Evolutionary conservation across 495 filamentous ascomycete genomes (phyloP), one percentile per base, ranked within the genome.

Genomic region (Penicillium canariense): DNA sequence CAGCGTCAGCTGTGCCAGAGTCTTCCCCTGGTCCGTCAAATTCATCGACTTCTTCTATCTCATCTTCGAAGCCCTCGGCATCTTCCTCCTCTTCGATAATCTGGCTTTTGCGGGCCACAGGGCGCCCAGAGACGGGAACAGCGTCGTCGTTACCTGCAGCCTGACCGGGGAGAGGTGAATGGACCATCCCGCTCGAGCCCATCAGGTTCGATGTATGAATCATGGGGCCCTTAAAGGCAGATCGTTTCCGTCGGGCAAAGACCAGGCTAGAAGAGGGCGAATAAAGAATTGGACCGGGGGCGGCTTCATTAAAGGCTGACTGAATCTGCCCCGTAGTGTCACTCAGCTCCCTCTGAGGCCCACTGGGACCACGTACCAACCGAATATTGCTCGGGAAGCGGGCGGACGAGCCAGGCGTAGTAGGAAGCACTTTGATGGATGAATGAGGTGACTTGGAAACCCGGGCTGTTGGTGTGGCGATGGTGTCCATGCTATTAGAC

Each of bases 11-110:
- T 6, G 48, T 69, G 11, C 54, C 54, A 26, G 68, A 72, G 2
- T 72, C 73, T 32, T 76, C 77, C 51, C 79, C 79, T 52, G 81
- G 73, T 0, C 77, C 83, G 30, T 80, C 81, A 54, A 89, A 89
- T 1, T 79, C 67, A 10, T 89, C 86, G 6, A 88, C 86, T 66
- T 89, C 86, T 61, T 89, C 86, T 4, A 87, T 78, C 55, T 84
- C 84, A 43, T 85, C 84, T 26, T 86, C 77, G 17, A 61, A 52
- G 0, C 81, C 85, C 48, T 90, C 88, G 54, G 89, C 83, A 28
- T 95, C 90, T 66, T 88, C 91, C 61, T 96, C 91, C 59, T 91
- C 91, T 59, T 91, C 87, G 51, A 95, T 95, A 31, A 93, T 87
- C 59, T 73, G 73, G 46, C 74, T 77, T 54, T 76, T 77, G 28